A percentile compares a stretch with the other conserved stretches of the same genome.
Evolutionary conservation across 2,329 filamentous ascomycete genomes (phyloP).

Genomic region (Leptoxyphium fumago): DNA sequence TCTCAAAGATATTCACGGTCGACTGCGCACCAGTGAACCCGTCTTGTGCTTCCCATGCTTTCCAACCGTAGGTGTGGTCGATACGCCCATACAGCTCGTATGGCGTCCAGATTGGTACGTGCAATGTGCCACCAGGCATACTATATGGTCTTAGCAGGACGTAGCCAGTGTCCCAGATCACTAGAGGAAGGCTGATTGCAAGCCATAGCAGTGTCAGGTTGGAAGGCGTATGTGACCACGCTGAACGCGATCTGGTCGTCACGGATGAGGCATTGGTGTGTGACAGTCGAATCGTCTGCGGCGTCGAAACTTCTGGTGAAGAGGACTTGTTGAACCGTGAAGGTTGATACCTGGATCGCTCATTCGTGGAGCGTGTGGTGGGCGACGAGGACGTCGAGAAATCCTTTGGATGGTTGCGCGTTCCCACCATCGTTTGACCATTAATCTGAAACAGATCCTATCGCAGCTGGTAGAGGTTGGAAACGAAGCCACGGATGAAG

Average conservation of each 20-base stretch:
- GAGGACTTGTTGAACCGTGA: too few relatives aligned
- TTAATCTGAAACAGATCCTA: too few relatives aligned
- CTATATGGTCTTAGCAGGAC: slow-evolving; percentile 65
- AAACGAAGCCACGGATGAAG: too few relatives aligned
- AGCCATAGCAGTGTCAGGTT: slow-evolving; percentile 56
- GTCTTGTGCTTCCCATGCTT: slow-evolving; percentile 49
- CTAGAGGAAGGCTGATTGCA: slow-evolving; percentile 57
- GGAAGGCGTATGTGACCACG: slow-evolving; percentile 46
- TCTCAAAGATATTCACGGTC: slow-evolving; percentile 54
- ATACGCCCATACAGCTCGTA: slow-evolving; percentile 69
- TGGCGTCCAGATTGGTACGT: slow-evolving; percentile 58
- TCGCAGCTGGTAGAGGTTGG: too few relatives aligned
- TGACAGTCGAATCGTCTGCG: not conserved
- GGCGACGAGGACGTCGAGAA: slow-evolving; percentile 21
- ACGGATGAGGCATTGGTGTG: not conserved
- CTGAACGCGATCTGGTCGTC: not conserved
- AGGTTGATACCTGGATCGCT: too few relatives aligned
- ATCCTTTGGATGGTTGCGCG: slow-evolving; percentile 38
- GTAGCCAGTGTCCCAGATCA: slow-evolving; percentile 69
- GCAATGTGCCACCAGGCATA: slow-evolving; percentile 62
- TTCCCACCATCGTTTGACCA: slow-evolving; percentile 35
- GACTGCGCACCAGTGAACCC: slow-evolving; percentile 71
- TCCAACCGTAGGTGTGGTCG: slow-evolving; percentile 70
- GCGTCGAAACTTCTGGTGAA: not conserved
- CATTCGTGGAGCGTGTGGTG: slow-evolving; percentile 1